phyloP scores from a whole-genome alignment of 345 rosid genomes.

The Eutrema yunnanense region DNA sequence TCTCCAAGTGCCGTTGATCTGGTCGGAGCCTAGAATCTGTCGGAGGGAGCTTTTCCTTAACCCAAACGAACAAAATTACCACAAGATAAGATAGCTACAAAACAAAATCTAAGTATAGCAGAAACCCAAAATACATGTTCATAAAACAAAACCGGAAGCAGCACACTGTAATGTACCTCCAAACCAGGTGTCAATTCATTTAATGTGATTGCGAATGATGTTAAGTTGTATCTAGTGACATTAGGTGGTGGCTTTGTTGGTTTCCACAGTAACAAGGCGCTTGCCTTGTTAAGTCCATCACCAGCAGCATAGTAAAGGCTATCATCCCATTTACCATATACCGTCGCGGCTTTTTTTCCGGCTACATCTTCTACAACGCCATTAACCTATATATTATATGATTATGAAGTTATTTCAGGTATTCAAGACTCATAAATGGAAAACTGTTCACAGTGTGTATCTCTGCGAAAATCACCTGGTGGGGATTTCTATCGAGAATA shows the following conservation, averaged over 20 bases:
- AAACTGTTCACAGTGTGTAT: not conserved
- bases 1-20: constrained; percentile 93
- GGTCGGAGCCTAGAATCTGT: constrained; percentile 97
- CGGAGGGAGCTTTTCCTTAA: constrained; percentile 91
- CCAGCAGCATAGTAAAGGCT: constrained; percentile 53
- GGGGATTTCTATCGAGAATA: constrained; percentile 87
- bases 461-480: constrained; percentile 46
- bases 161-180: constrained; percentile 47
- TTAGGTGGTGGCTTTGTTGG: constrained; percentile 65
- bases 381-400: constrained; percentile 46
- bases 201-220: constrained; percentile 84
- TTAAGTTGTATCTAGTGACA: constrained; percentile 89
- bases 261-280: constrained; percentile 72
- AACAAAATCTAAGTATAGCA: not conserved
- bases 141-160: not conserved
- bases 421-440: not conserved
- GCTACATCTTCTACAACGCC: constrained; percentile 76
- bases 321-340: constrained; percentile 96
- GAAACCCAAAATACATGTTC: not conserved
- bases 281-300: constrained; percentile 43
- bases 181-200: constrained; percentile 85
- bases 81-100: not conserved
- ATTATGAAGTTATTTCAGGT: not conserved
- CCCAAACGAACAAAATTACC: not conserved
- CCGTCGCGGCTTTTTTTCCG: constrained; percentile 56